Evolutionary conservation across 208 protist species (phyloP).

Genomic region (Porcisia hertigi): DNA sequence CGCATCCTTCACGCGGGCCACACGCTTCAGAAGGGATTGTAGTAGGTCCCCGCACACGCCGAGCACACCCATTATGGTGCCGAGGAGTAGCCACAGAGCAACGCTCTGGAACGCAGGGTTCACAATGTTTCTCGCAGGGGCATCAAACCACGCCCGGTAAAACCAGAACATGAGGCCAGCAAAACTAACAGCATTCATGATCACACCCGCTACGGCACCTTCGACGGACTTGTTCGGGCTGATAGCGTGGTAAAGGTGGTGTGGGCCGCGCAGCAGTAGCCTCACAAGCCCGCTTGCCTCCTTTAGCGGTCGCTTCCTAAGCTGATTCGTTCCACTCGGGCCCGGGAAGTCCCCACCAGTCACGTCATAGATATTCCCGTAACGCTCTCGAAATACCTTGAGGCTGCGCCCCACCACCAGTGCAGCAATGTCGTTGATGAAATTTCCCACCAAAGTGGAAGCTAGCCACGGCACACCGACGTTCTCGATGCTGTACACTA

Average conservation of each 20-base stretch:
- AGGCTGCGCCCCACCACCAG: slow-evolving; percentile 63
- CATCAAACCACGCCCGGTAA: slow-evolving; percentile 23
- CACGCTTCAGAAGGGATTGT: slow-evolving; percentile 89
- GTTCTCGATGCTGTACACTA: slow-evolving; percentile 52
- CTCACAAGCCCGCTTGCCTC: slow-evolving; percentile 23
- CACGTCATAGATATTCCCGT: slow-evolving; percentile 30
- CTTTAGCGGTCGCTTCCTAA: slow-evolving; percentile 14
- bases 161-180: slow-evolving; percentile 39
- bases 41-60: slow-evolving; percentile 88
- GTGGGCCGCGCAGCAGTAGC: slow-evolving; percentile 41
- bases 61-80: slow-evolving; percentile 58
- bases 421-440: slow-evolving; percentile 78
- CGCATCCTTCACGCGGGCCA: slow-evolving; percentile 84
- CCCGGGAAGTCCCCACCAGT: slow-evolving; percentile 2
- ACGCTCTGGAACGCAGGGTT: slow-evolving; percentile 37
- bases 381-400: slow-evolving; percentile 22
- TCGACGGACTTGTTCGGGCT: slow-evolving; percentile 92
- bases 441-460: slow-evolving; percentile 69
- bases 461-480: slow-evolving; percentile 63
- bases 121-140: slow-evolving; percentile 32
- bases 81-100: slow-evolving; percentile 54
- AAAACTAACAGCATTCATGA: slow-evolving; percentile 61
- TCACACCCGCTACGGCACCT: slow-evolving; percentile 70
- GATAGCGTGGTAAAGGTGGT: slow-evolving; percentile 61
- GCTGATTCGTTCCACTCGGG: not conserved